A percentile compares a stretch with the other conserved stretches of the same genome.
Conservation (phyloP, 202 grass and related monocot genomes). For the Cymbopogon flexuosus region DNA sequence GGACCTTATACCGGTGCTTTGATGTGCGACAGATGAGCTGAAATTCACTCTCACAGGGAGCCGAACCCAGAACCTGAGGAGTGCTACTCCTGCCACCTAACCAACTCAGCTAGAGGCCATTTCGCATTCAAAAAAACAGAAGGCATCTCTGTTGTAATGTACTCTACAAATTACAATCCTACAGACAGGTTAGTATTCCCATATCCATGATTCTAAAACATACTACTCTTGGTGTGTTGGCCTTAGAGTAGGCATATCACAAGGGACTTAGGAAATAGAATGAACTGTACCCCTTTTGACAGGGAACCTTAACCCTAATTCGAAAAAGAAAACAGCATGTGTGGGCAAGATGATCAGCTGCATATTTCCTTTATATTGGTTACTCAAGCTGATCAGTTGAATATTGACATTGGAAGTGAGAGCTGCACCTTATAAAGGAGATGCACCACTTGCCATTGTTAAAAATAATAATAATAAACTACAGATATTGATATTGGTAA, state of each 20-base stretch:
- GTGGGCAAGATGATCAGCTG: background rate
- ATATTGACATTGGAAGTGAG: background rate
- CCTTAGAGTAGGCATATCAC: no score
- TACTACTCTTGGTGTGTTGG: background rate
- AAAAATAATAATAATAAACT: background rate
- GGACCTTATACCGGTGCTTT: no score
- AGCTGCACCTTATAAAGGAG: background rate
- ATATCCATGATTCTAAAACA: background rate
- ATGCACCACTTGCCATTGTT: background rate
- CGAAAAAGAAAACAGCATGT: background rate
- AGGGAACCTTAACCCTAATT: background rate
- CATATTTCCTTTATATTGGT: background rate
- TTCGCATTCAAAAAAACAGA: background rate
- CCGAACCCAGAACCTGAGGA: no score
- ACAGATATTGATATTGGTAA: background rate
- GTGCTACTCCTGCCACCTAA: no score
- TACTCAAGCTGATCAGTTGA: background rate
- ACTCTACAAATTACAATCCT: background rate
- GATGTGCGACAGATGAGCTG: no score
- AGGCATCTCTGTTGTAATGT: background rate
- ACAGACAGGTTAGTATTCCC: background rate
- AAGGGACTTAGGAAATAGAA: no score
- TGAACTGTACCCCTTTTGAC: no score
- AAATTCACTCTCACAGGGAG: no score
- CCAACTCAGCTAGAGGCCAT: no score